Percentiles rank a stretch among this genome's conserved stretches.
Conservation (phyloP, 1,284 basidiomycete species). For the Baeospora myosura region DNA sequence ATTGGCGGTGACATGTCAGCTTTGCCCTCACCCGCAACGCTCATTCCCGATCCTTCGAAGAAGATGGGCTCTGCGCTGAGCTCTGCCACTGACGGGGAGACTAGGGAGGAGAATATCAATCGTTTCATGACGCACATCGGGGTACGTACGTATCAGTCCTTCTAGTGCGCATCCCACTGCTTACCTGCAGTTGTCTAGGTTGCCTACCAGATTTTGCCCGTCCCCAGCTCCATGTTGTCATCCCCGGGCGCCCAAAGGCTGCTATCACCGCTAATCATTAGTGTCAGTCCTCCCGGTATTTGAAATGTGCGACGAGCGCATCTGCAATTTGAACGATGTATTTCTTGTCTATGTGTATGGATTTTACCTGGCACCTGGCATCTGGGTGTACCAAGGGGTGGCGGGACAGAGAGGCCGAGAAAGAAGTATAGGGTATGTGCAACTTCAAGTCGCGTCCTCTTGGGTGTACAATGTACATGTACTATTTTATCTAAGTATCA, state of each 20-base stretch:
- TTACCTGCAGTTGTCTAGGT: constrained; percentile 1
- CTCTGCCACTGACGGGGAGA: not conserved
- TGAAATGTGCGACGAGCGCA: not conserved
- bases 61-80: not conserved
- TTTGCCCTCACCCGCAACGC: constrained; percentile 3
- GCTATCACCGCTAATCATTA: not conserved
- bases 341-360: too few relatives aligned
- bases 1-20: constrained; percentile 24
- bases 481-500: too few relatives aligned
- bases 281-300: too few relatives aligned
- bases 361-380: too few relatives aligned
- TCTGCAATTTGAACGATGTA: not conserved
- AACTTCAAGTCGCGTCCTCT: too few relatives aligned
- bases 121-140: constrained; percentile 40
- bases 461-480: too few relatives aligned
- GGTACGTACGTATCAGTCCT: constrained; percentile 25
- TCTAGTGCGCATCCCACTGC: not conserved
- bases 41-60: not conserved
- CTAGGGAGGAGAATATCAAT: constrained; percentile 32
- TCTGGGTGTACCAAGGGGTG: too few relatives aligned
- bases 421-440: too few relatives aligned
- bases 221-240: constrained; percentile 2
- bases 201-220: constrained; percentile 2
- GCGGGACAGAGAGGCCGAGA: too few relatives aligned
- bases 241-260: constrained; percentile 2